phyloP scores from a whole-genome alignment of 1,139 yeast species.

The Taphrina confusa region DNA sequence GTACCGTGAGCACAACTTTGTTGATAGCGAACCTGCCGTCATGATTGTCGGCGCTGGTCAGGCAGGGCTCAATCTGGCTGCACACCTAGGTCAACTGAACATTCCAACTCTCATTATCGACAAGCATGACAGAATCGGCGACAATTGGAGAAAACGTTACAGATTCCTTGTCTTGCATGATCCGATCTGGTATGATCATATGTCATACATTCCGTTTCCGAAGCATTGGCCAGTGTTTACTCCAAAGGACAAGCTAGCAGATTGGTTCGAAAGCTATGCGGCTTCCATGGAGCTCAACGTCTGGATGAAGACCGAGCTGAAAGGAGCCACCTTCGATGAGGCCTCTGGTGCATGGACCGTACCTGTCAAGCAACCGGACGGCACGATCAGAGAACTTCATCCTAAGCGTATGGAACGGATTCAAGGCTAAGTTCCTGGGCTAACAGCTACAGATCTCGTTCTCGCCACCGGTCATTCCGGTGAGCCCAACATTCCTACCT shows the following conservation, averaged over 20 bases:
- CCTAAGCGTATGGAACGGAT: slow-evolving; percentile 42
- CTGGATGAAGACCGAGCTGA: slow-evolving; percentile 48
- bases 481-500: slow-evolving; percentile 51
- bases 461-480: slow-evolving; percentile 52
- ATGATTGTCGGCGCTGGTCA: slow-evolving; percentile 54
- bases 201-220: slow-evolving; percentile 51
- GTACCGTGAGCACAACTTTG: slow-evolving; percentile 41
- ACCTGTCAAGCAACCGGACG: slow-evolving; percentile 41
- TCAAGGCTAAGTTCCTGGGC: neutral
- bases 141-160: slow-evolving; percentile 54
- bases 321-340: slow-evolving; percentile 47
- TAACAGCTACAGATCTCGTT: slow-evolving; percentile 42
- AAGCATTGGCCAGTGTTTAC: slow-evolving; percentile 52
- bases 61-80: slow-evolving; percentile 51
- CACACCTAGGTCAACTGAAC: slow-evolving; percentile 51
- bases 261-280: slow-evolving; percentile 51
- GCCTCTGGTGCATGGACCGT: slow-evolving; percentile 47
- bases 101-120: slow-evolving; percentile 50
- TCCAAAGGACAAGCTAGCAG: slow-evolving; percentile 52
- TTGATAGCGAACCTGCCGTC: slow-evolving; percentile 48
- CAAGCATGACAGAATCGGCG: slow-evolving; percentile 49
- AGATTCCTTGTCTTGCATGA: slow-evolving; percentile 52
- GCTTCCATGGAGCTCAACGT: slow-evolving; percentile 48
- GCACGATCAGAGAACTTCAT: slow-evolving; percentile 42
- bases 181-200: slow-evolving; percentile 52